These are phyloP conservation scores for Aureobasidium sp. DNA, from an alignment of 2,329 filamentous ascomycete genomes.

Conservation along the genomic window DNA sequence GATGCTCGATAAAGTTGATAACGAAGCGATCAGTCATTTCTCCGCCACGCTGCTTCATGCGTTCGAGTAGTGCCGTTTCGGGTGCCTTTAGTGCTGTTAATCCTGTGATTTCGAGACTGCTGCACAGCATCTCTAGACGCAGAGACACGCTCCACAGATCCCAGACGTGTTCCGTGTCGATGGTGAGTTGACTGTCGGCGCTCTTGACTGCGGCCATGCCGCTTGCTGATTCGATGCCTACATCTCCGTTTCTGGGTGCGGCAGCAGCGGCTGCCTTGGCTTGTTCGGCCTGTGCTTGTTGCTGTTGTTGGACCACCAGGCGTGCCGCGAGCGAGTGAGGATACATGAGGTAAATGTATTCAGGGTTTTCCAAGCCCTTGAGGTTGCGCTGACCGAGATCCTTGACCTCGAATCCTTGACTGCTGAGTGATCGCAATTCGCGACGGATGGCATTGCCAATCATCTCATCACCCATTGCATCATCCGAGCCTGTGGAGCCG, in stretches of 20 bases:
- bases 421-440: conserved; percentile 77
- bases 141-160: conserved; percentile 81
- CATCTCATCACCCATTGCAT: conserved; percentile 65
- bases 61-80: conserved; percentile 73
- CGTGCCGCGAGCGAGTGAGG: conserved; percentile 79
- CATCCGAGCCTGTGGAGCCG: conserved; percentile 61
- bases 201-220: conserved; percentile 45
- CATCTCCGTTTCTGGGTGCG: conserved; percentile 12
- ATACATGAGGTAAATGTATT: conserved; percentile 92
- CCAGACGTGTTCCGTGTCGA: conserved; percentile 83
- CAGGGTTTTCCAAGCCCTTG: conserved; percentile 94
- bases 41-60: conserved; percentile 61
- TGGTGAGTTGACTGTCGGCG: conserved; percentile 55
- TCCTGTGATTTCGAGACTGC: conserved; percentile 65
- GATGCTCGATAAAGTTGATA: conserved; percentile 84
- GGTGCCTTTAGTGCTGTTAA: conserved; percentile 61
- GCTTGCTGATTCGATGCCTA: conserved; percentile 13
- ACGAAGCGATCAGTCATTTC: conserved; percentile 85
- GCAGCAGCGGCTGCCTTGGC: conserved; percentile 27
- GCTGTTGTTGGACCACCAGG: conserved; percentile 57
- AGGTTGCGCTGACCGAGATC: conserved; percentile 91
- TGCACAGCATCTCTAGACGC: conserved; percentile 87
- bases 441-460: conserved; percentile 71
- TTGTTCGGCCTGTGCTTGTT: conserved; percentile 5
- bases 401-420: conserved; percentile 92